These are phyloP conservation scores for Fusarium albidum DNA, from an alignment of 2,329 filamentous ascomycete genomes.

Conservation along the genomic window DNA sequence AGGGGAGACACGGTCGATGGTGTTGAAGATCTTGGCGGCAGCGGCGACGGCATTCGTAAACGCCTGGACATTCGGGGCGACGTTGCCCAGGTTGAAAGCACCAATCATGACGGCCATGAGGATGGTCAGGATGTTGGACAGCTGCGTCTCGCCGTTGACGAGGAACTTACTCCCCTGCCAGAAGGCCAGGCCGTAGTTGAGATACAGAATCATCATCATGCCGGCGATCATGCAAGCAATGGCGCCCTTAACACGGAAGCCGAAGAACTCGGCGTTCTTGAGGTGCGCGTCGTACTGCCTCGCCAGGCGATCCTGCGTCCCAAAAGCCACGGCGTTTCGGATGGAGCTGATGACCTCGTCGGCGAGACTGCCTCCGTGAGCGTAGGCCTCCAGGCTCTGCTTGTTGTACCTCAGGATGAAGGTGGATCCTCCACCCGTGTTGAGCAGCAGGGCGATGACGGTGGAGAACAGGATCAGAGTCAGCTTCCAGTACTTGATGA, in stretches of 20 bases:
- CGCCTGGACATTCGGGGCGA: constrained; percentile 85
- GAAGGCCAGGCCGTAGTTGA: constrained; percentile 88
- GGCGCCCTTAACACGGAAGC: constrained; percentile 76
- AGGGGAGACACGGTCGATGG: constrained; percentile 87
- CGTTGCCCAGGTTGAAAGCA: constrained; percentile 88
- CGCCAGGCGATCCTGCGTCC: constrained; percentile 91
- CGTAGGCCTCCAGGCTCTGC: constrained; percentile 79
- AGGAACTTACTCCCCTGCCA: constrained; percentile 86
- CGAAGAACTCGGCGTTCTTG: constrained; percentile 75
- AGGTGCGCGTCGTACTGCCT: constrained; percentile 84
- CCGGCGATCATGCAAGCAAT: constrained; percentile 81
- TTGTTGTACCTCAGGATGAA: constrained; percentile 87
- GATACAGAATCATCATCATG: constrained; percentile 85
- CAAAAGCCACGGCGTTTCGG: constrained; percentile 90
- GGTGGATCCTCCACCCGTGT: constrained; percentile 76
- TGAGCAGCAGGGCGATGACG: constrained; percentile 78
- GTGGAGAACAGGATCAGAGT: constrained; percentile 87
- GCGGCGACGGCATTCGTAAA: constrained; percentile 86
- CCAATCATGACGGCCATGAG: constrained; percentile 93
- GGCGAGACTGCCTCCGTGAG: constrained; percentile 83
- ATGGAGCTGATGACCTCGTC: constrained; percentile 96
- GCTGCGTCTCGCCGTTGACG: constrained; percentile 67
- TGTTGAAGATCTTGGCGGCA: constrained; percentile 90
- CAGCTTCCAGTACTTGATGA: constrained; percentile 91
- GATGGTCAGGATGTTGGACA: constrained; percentile 82